These are phyloP conservation scores for Durio zibethinus DNA, from an alignment of 345 rosid species.

Conservation along the genomic window DNA sequence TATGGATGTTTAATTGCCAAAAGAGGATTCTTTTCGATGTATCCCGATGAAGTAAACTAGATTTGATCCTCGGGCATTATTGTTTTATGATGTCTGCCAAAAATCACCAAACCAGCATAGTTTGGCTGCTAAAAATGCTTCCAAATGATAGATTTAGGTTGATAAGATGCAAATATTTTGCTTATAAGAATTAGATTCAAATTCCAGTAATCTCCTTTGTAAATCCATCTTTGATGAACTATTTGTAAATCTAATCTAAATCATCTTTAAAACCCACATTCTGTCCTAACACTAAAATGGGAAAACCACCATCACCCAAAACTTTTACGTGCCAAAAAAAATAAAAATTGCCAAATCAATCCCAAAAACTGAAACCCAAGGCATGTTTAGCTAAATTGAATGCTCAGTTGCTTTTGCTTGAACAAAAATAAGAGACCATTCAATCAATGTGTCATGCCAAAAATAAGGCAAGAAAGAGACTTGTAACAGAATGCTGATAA, in stretches of 20 bases:
- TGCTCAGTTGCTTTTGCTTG: background rate
- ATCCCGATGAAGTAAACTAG: background rate
- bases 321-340: too few relatives aligned
- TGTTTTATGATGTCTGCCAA: background rate
- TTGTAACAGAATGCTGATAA: background rate
- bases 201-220: too few relatives aligned
- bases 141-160: background rate
- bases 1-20: background rate
- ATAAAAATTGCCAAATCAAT: too few relatives aligned
- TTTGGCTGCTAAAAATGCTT: background rate
- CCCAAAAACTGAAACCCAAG: background rate
- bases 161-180: too few relatives aligned
- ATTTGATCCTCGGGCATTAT: background rate
- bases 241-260: too few relatives aligned
- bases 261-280: too few relatives aligned
- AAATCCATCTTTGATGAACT: too few relatives aligned
- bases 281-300: too few relatives aligned
- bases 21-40: background rate
- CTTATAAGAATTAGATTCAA: too few relatives aligned
- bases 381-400: background rate
- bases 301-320: too few relatives aligned
- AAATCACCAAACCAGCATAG: background rate
- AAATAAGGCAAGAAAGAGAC: background rate
- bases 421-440: background rate
- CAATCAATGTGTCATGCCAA: background rate